A percentile compares a stretch with the other conserved stretches of the same genome.
Evolutionary conservation across 306 rosid genomes (phyloP).

Genomic region (Vigna nakashimae): DNA sequence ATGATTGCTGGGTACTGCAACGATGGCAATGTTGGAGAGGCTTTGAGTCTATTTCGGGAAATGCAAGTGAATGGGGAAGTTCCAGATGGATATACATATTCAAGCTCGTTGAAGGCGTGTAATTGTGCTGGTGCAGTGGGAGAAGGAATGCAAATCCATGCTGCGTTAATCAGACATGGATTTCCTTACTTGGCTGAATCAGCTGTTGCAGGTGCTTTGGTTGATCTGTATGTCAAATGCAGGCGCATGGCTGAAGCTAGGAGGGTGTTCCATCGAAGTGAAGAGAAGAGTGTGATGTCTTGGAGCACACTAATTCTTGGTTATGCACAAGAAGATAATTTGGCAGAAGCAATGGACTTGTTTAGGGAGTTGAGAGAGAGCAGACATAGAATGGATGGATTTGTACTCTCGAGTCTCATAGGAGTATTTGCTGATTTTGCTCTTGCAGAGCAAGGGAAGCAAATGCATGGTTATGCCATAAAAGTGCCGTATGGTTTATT

Average conservation of each 20-base stretch:
- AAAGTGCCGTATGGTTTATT: slow-evolving; percentile 62
- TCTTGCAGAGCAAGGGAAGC: slow-evolving; percentile 68
- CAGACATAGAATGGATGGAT: slow-evolving; percentile 57
- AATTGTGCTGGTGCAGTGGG: slow-evolving; percentile 53
- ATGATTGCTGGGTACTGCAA: slow-evolving; percentile 66
- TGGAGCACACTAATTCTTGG: slow-evolving; percentile 72
- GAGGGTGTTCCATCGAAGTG: slow-evolving; percentile 59
- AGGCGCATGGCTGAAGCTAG: slow-evolving; percentile 53
- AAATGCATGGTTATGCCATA: slow-evolving; percentile 64
- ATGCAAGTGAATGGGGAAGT: slow-evolving; percentile 60
- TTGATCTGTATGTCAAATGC: slow-evolving; percentile 69
- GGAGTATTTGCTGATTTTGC: slow-evolving; percentile 73
- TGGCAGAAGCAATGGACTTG: slow-evolving; percentile 60
- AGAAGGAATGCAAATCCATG: slow-evolving; percentile 68
- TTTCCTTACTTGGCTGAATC: slow-evolving; percentile 50
- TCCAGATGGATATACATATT: slow-evolving; percentile 64
- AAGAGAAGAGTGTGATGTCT: slow-evolving; percentile 56
- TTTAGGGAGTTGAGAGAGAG: slow-evolving; percentile 62
- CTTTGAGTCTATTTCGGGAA: slow-evolving; percentile 53
- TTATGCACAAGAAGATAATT: slow-evolving; percentile 65
- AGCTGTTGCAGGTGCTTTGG: slow-evolving; percentile 60
- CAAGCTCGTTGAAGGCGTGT: slow-evolving; percentile 68
- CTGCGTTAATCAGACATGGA: slow-evolving; percentile 57
- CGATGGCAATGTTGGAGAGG: slow-evolving; percentile 52
- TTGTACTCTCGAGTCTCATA: slow-evolving; percentile 64